A percentile compares a stretch with the other conserved stretches of the same genome.
phyloP scores from a whole-genome alignment of 176 grass and related monocot species.

The Aechmea fasciata region DNA sequence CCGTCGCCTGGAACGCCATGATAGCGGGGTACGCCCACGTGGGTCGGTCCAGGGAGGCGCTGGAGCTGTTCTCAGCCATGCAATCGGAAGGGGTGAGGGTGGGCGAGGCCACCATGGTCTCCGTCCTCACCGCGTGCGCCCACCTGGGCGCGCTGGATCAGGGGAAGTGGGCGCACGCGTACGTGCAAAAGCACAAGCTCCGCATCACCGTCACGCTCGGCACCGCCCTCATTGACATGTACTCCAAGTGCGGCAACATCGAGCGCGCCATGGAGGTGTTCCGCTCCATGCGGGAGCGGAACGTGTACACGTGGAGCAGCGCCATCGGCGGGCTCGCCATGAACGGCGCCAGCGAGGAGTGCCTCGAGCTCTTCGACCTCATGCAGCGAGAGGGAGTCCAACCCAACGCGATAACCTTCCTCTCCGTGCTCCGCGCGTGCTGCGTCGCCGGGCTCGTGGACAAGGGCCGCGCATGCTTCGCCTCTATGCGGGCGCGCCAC shows the following conservation, averaged over 20 bases:
- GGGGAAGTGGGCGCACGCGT: slow-evolving; percentile 51
- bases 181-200: slow-evolving; percentile 21
- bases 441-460: slow-evolving; percentile 55
- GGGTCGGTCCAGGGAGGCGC: slow-evolving; percentile 40
- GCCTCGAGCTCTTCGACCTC: slow-evolving; percentile 50
- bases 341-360: slow-evolving; percentile 54
- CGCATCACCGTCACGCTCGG: slow-evolving; percentile 48
- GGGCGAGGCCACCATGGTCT: slow-evolving; percentile 47
- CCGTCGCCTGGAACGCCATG: slow-evolving; percentile 67
- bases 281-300: slow-evolving; percentile 52
- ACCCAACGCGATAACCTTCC: slow-evolving; percentile 63
- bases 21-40: slow-evolving; percentile 42
- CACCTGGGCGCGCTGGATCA: slow-evolving; percentile 48
- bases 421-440: slow-evolving; percentile 58
- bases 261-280: slow-evolving; percentile 50
- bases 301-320: slow-evolving; percentile 65
- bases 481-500: slow-evolving; percentile 40
- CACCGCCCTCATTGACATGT: slow-evolving; percentile 72
- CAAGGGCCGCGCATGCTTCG: slow-evolving; percentile 39
- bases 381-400: slow-evolving; percentile 34
- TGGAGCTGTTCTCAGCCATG: slow-evolving; percentile 58
- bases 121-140: slow-evolving; percentile 50
- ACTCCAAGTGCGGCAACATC: slow-evolving; percentile 54
- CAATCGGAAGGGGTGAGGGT: slow-evolving; percentile 24
- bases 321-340: slow-evolving; percentile 50